Percentiles rank a stretch among this genome's conserved stretches.
Evolutionary conservation across 495 filamentous ascomycete species (phyloP).

Genomic region (Trichoderma orchidacearum): DNA sequence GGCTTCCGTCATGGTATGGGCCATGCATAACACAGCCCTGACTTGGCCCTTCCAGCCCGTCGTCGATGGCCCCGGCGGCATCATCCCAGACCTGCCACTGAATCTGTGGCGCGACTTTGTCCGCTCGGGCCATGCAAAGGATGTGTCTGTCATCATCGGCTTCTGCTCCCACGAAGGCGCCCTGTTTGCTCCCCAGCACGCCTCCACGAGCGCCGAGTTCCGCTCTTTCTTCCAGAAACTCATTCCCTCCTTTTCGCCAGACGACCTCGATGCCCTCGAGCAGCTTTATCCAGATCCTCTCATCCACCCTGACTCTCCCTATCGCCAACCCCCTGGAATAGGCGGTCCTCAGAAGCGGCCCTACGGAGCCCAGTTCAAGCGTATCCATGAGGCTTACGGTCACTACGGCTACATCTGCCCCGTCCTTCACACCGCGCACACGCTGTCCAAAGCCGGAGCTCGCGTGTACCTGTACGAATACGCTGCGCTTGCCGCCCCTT

Average conservation of each 20-base stretch:
- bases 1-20: constrained; percentile 38
- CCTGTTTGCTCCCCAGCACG: constrained; percentile 36
- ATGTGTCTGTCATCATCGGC: constrained; percentile 48
- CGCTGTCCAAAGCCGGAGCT: constrained; percentile 21
- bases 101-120: constrained; percentile 36
- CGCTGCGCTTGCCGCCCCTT: constrained; percentile 32
- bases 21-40: constrained; percentile 37
- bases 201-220: constrained; percentile 33
- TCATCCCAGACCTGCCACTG: constrained; percentile 43
- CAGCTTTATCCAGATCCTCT: constrained; percentile 44
- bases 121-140: constrained; percentile 24
- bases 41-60: constrained; percentile 59
- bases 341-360: constrained; percentile 12
- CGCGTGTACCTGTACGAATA: constrained; percentile 47
- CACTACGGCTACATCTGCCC: constrained; percentile 58
- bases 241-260: constrained; percentile 33
- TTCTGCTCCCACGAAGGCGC: constrained; percentile 55
- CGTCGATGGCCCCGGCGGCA: constrained; percentile 38
- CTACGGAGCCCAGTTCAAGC: constrained; percentile 40
- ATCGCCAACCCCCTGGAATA: not conserved
- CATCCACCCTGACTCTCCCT: constrained; percentile 4
- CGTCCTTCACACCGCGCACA: constrained; percentile 45
- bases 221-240: constrained; percentile 39
- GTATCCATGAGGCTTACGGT: constrained; percentile 47
- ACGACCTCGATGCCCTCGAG: constrained; percentile 36